Percentiles rank a stretch among this genome's conserved stretches.
Evolutionary conservation across 2,329 filamentous ascomycete species (phyloP).

Genomic region (Curvularia verruculosa): DNA sequence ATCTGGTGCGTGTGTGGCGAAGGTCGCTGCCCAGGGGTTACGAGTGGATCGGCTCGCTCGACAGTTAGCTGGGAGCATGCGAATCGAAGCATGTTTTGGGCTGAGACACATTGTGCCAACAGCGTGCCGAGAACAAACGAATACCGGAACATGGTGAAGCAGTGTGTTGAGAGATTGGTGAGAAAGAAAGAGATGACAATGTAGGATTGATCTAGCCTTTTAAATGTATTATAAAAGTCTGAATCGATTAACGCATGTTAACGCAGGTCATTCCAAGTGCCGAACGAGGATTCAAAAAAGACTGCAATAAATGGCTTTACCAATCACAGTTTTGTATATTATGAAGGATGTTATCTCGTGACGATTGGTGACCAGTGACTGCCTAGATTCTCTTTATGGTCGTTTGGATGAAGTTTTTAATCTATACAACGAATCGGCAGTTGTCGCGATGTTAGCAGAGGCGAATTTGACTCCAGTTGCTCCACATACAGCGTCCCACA

Average conservation of each 20-base stretch:
- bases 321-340: background rate
- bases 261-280: background rate
- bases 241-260: too few relatives aligned
- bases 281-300: background rate
- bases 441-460: slow-evolving; percentile 28
- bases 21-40: slow-evolving; percentile 34
- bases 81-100: slow-evolving; percentile 46
- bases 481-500: background rate
- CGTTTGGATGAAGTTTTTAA: slow-evolving; percentile 23
- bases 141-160: slow-evolving; percentile 32
- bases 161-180: background rate
- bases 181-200: background rate
- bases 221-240: background rate
- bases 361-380: background rate
- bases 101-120: slow-evolving; percentile 31
- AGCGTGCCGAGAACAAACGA: slow-evolving; percentile 29
- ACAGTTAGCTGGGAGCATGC: slow-evolving; percentile 45
- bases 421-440: slow-evolving; percentile 24
- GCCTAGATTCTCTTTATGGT: background rate
- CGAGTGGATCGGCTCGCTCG: slow-evolving; percentile 61
- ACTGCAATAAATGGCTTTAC: background rate
- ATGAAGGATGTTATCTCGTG: background rate
- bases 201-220: background rate
- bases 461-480: slow-evolving; percentile 8
- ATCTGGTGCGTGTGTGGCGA: slow-evolving; percentile 43